Evolutionary conservation across 2,329 filamentous ascomycete species (phyloP).

Genomic region (Pseudogymnoascus verrucosus): DNA sequence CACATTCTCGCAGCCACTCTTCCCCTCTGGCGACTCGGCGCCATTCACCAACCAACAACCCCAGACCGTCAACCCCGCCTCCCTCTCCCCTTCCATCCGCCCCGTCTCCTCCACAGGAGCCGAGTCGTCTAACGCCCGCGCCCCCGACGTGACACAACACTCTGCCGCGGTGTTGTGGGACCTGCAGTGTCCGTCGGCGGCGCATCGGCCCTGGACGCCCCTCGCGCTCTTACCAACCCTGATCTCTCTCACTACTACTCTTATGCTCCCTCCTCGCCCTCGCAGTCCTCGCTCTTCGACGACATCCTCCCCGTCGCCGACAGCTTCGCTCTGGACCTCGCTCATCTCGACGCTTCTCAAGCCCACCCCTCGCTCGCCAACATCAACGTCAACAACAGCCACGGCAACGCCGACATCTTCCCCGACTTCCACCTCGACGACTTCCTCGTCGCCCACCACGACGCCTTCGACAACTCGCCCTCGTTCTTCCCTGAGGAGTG

Average conservation of each 20-base stretch:
- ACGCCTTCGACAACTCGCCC: slow-evolving; percentile 5
- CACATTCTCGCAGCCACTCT: slow-evolving; percentile 52
- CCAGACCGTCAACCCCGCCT: slow-evolving; percentile 53
- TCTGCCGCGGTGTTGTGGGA: slow-evolving; percentile 99
- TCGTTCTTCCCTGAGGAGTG: slow-evolving; percentile 15
- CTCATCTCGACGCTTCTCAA: slow-evolving; percentile 48
- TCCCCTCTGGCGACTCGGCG: slow-evolving; percentile 36
- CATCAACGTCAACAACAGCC: slow-evolving; percentile 45
- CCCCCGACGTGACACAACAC: slow-evolving; percentile 97
- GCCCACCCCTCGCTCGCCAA: slow-evolving; percentile 30
- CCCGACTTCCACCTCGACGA: slow-evolving; percentile 44
- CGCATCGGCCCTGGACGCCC: slow-evolving; percentile 26
- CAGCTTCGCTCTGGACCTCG: slow-evolving; percentile 56
- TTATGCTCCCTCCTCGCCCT: slow-evolving; percentile 58
- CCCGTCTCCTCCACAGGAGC: slow-evolving; percentile 33
- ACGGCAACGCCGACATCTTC: slow-evolving; percentile 16
- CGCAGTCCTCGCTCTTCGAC: slow-evolving; percentile 70
- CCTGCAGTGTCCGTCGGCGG: slow-evolving; percentile 96
- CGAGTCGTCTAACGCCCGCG: slow-evolving; percentile 32
- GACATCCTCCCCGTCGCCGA: slow-evolving; percentile 67
- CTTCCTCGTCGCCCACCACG: slow-evolving; percentile 20
- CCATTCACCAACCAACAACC: slow-evolving; percentile 28
- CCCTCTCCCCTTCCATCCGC: slow-evolving; percentile 47
- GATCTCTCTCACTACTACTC: slow-evolving; percentile 63
- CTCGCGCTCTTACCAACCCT: slow-evolving; percentile 55